Evolutionary conservation across 331 rosid genomes (phyloP), one percentile per base, ranked within the genome.

Genomic region (Erythrophleum ivorense): DNA sequence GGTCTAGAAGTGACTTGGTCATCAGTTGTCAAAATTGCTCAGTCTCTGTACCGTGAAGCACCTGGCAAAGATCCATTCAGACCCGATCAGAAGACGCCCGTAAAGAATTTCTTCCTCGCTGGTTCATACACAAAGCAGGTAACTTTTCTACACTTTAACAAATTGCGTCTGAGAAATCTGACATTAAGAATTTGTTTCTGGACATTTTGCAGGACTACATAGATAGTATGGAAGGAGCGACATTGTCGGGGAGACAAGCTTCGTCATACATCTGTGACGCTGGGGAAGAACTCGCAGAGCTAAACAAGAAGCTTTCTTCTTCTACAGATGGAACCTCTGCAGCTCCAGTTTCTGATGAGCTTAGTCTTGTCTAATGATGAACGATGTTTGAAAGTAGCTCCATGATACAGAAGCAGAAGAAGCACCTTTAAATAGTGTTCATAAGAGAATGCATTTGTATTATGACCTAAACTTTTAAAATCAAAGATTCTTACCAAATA

Each of bases 151-250:
- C 15, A 52, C 50, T n/a, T n/a, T n/a, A n/a, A n/a, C n/a, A n/a
- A n/a, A n/a, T n/a, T n/a, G n/a, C n/a, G n/a, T n/a, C n/a, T n/a
- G n/a, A n/a, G n/a, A n/a, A n/a, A n/a, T n/a, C n/a, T n/a, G n/a
- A n/a, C n/a, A n/a, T n/a, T n/a, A n/a, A n/a, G n/a, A n/a, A n/a
- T n/a, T n/a, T n/a, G n/a, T n/a, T n/a, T n/a, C 33, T 33, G 53
- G 57, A 24, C 66, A 70, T 48, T 63, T 74, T 38, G 19, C 92
- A 94, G 98, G 98, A 94, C 86, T 94, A 94, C 88, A 92, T 92
- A 85, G 98, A 94, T 83, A 94, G 98, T 86, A 94, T 94, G 97
- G 97, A 94, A 89, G 98, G 98, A 19, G 98, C 98, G 85, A 92
- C 98, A 34, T 85, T 94, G 81, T 92, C 97, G 0, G 97, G 98